Evolutionary conservation across 1,139 yeast genomes (phyloP).

Genomic region (Sugiyamaella grinbergsii): DNA sequence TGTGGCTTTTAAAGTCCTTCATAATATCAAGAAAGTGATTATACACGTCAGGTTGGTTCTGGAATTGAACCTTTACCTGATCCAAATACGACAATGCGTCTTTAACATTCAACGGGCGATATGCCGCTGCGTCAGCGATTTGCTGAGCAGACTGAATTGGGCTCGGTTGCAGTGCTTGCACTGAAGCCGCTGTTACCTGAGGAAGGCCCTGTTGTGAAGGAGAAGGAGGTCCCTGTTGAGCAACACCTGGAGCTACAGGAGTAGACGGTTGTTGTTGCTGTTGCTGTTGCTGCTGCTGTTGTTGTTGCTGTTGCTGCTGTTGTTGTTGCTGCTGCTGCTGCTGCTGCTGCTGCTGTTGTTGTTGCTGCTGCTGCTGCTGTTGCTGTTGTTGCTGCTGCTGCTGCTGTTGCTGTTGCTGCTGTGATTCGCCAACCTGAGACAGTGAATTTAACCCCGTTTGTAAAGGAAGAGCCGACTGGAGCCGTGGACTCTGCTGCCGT

Average conservation of each 20-base stretch:
- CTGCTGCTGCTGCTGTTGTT: conserved; percentile 15
- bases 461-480: conserved; percentile 21
- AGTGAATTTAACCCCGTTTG: conserved; percentile 23
- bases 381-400: too few relatives aligned
- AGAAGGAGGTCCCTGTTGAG: conserved; percentile 13
- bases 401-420: conserved; percentile 12
- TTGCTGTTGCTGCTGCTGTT: conserved; percentile 16
- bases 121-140: conserved; percentile 46
- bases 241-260: conserved; percentile 2
- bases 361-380: conserved; percentile 14
- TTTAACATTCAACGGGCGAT: conserved; percentile 90
- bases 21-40: conserved; percentile 94
- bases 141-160: conserved; percentile 35
- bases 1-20: conserved; percentile 97
- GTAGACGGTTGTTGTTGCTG: conserved; percentile 5
- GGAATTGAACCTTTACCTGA: conserved; percentile 92
- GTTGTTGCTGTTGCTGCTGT: conserved; percentile 13
- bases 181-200: conserved; percentile 24
- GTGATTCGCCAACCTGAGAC: conserved; percentile 12
- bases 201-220: conserved; percentile 13
- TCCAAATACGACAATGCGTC: conserved; percentile 95
- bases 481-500: conserved; percentile 19
- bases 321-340: conserved; percentile 14
- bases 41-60: conserved; percentile 91
- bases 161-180: conserved; percentile 26